Percentiles rank a stretch among this genome's conserved stretches.
Evolutionary conservation across 768 basidiomycete genomes (phyloP).

Genomic region (Phaeolepiota aurea): DNA sequence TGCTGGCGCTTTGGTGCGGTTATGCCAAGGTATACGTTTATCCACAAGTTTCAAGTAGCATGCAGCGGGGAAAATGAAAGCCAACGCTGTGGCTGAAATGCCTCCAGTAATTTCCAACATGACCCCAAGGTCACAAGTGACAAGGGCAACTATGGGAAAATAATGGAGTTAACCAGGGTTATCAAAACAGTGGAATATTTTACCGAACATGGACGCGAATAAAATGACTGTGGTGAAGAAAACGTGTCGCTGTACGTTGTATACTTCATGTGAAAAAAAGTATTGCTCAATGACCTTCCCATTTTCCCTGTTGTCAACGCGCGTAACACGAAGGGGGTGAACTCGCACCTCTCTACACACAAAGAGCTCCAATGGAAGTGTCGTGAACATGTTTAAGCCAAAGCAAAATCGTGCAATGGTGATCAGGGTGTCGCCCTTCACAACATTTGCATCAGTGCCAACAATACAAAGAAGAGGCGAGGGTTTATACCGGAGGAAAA

Average conservation of each 20-base stretch:
- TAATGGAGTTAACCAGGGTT: conserved; percentile 2
- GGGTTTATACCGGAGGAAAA: conserved; percentile 59
- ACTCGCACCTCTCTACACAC: conserved; percentile 90
- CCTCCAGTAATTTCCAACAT: conserved; percentile 99
- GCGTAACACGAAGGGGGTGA: conserved; percentile 1
- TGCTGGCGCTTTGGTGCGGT: conserved; percentile 70
- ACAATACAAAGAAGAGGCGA: neutral
- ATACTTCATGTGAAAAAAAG: conserved; percentile 86
- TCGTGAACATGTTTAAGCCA: conserved; percentile 97
- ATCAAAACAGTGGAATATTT: conserved; percentile 11
- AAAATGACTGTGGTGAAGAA: conserved; percentile 87
- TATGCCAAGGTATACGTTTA: conserved; percentile 50
- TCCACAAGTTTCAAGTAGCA: conserved; percentile 77
- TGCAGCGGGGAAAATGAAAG: conserved; percentile 86
- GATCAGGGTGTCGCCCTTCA: conserved; percentile 75
- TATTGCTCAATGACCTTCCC: conserved; percentile 86
- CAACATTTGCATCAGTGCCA: no score
- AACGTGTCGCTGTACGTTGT: conserved; percentile 76
- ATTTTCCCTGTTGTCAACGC: neutral
- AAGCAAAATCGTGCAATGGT: conserved; percentile 94
- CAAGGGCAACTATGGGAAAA: conserved; percentile 61
- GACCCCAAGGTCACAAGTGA: conserved; percentile 96
- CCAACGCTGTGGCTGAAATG: conserved; percentile 84
- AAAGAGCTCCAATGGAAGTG: conserved; percentile 90
- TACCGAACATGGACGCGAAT: conserved; percentile 75